Percentiles rank a stretch among this genome's conserved stretches.
Evolutionary conservation across 768 basidiomycete genomes (phyloP).

Genomic region (Termitomyces eurrhizus): DNA sequence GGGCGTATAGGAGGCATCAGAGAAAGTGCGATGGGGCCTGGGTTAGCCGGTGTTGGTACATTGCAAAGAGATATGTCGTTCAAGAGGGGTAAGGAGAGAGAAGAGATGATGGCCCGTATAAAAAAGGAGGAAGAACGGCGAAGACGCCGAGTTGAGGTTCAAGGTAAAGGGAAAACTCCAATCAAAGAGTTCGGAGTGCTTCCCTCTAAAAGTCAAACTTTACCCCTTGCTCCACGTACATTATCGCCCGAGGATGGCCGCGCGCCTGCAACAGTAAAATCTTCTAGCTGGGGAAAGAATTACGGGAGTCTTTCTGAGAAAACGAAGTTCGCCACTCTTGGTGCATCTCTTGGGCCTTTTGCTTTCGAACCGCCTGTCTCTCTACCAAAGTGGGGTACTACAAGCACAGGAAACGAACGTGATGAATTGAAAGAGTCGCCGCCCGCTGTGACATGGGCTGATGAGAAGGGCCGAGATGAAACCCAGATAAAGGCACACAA

Average conservation of each 20-base stretch:
- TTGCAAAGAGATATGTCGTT: conserved; percentile 37
- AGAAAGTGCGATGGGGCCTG: conserved; percentile 37
- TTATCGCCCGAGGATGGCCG: conserved; percentile 11
- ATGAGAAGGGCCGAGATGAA: conserved; percentile 15
- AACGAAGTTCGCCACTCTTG: conserved; percentile 28
- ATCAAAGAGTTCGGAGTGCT: conserved; percentile 26
- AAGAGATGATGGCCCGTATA: conserved; percentile 22
- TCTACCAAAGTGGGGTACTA: conserved; percentile 37
- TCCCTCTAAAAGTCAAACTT: conserved; percentile 22
- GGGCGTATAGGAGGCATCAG: conserved; percentile 16
- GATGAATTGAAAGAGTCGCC: conserved; percentile 16
- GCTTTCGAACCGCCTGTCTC: conserved; percentile 67
- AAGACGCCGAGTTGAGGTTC: conserved; percentile 12
- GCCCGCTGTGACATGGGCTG: conserved; percentile 19
- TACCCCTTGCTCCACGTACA: conserved; percentile 1
- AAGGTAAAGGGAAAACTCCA: conserved; percentile 14
- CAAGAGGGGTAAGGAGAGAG: conserved; percentile 36
- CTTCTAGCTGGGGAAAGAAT: conserved; percentile 57
- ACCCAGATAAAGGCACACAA: conserved; percentile 17
- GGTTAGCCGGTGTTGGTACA: conserved; percentile 42
- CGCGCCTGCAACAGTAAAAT: conserved; percentile 36
- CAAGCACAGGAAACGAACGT: conserved; percentile 22
- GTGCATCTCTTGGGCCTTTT: conserved; percentile 56
- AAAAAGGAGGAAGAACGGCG: conserved; percentile 18
- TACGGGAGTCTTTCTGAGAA: conserved; percentile 36